Evolutionary conservation across 345 rosid genomes (phyloP).

Genomic region (Citrus inodora): DNA sequence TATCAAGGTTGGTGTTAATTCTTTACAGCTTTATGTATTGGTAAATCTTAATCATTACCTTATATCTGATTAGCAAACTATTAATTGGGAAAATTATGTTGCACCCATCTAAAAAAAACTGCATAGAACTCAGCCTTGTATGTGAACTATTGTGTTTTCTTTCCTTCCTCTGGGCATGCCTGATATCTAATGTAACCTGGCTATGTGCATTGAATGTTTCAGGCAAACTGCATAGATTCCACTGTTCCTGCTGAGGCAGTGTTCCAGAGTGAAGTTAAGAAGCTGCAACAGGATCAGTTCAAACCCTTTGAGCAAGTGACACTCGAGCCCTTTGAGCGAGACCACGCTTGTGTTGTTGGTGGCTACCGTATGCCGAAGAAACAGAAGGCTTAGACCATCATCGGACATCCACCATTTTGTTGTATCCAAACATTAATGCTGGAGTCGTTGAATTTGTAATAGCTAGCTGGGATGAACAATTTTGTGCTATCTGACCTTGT

Average conservation of each 20-base stretch:
- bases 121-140: too few species aligned
- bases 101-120: too few species aligned
- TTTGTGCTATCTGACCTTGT: neutral
- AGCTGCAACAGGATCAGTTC: conserved; percentile 80
- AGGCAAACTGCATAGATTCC: conserved; percentile 96
- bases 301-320: conserved; percentile 88
- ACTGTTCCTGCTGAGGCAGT: conserved; percentile 86
- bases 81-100: too few species aligned
- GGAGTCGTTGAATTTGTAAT: neutral
- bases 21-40: neutral
- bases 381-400: conserved; percentile 36
- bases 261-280: conserved; percentile 83
- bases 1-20: conserved; percentile 65
- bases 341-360: conserved; percentile 94
- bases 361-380: conserved; percentile 87
- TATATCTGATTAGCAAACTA: too few species aligned
- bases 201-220: neutral
- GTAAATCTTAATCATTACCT: neutral
- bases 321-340: conserved; percentile 93
- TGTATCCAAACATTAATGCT: too few species aligned
- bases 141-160: neutral
- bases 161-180: neutral
- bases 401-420: neutral
- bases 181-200: neutral
- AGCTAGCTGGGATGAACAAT: neutral